Percentiles rank a stretch among this genome's conserved stretches.
phyloP scores from a whole-genome alignment of 2,329 filamentous ascomycete species.

The Thielaviopsis ethacetica region DNA sequence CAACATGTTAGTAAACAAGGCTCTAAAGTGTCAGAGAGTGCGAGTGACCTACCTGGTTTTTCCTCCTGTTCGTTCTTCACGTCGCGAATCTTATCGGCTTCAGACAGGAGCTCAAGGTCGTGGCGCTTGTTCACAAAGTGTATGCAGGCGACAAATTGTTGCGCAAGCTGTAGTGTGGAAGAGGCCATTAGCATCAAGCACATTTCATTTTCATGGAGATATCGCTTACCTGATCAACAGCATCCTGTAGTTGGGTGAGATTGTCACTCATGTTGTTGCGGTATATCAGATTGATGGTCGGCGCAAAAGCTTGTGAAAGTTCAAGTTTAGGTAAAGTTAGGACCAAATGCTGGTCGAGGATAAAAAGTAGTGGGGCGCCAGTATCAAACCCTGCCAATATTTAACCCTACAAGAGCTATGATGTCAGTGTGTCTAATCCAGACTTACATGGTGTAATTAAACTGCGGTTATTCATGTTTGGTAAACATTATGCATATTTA shows the following conservation, averaged over 20 bases:
- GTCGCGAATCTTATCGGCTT: slow-evolving; percentile 42
- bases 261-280: slow-evolving; percentile 47
- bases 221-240: slow-evolving; percentile 54
- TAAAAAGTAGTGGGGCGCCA: no score
- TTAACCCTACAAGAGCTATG: no score
- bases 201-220: not conserved
- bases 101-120: slow-evolving; percentile 42
- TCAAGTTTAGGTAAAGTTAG: no score
- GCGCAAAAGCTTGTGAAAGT: no score
- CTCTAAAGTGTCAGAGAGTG: not conserved
- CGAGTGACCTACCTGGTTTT: slow-evolving; percentile 28
- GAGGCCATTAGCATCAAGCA: not conserved
- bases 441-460: no score
- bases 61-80: slow-evolving; percentile 36
- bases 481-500: not conserved
- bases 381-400: no score
- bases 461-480: not conserved
- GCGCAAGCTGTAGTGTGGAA: slow-evolving; percentile 36
- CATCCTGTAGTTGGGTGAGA: slow-evolving; percentile 71
- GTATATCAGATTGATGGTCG: no score
- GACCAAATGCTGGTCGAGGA: no score
- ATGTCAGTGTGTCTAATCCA: not conserved
- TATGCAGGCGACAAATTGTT: slow-evolving; percentile 51
- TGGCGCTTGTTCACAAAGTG: slow-evolving; percentile 54
- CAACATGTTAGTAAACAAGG: not conserved